These are phyloP conservation scores for Fusarium ambrosium DNA, from an alignment of 2,329 filamentous ascomycete genomes.

Conservation along the genomic window DNA sequence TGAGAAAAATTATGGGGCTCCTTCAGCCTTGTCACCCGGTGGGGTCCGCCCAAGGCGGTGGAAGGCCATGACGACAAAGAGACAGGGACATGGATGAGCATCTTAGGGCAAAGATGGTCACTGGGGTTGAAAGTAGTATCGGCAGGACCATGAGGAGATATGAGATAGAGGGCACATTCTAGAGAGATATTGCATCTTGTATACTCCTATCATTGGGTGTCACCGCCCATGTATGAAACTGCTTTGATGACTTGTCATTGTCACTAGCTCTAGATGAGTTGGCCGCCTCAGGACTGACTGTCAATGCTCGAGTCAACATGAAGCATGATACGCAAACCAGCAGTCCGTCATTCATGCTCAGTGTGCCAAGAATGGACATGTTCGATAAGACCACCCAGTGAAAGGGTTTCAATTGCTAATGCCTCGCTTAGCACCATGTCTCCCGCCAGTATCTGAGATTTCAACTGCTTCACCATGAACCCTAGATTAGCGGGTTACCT, in stretches of 20 bases:
- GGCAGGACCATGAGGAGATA: not conserved
- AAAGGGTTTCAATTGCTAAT: not conserved
- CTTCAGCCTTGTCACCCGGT: slow-evolving; percentile 39
- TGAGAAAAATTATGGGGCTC: slow-evolving; percentile 32
- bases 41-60: slow-evolving; percentile 14
- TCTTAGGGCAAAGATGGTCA: not conserved
- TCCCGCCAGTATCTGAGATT: not conserved
- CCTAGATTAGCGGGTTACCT: not conserved
- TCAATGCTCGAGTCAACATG: not conserved
- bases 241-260: slow-evolving; percentile 31
- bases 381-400: not conserved
- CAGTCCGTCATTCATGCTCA: not conserved
- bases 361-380: not conserved
- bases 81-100: slow-evolving; percentile 14
- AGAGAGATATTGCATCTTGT: not conserved
- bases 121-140: not conserved
- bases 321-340: not conserved
- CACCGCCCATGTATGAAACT: slow-evolving; percentile 22
- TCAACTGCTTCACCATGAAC: not conserved
- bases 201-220: not conserved
- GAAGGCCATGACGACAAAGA: slow-evolving; percentile 34
- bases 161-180: not conserved
- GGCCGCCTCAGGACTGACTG: slow-evolving; percentile 3
- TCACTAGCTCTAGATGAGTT: slow-evolving; percentile 29
- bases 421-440: slow-evolving; percentile 1